Base-by-base conservation (phyloP, 495 filamentous ascomycete species). In the Podospora didyma region DNA sequence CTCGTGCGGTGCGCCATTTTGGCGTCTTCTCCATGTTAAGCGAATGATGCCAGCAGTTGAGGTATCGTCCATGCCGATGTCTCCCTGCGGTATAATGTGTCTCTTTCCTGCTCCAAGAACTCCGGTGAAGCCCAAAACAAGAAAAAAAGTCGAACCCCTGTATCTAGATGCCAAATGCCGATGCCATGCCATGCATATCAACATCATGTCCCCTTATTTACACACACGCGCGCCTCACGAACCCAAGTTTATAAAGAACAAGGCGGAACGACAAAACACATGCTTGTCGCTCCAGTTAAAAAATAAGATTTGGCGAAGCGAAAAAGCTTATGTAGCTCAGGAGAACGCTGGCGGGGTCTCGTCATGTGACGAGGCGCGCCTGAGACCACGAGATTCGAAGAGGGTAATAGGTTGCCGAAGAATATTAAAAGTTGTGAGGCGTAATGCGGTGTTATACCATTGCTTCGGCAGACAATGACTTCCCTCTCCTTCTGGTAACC, bases 161-260 rank as follows among this genome's bases (percentile, higher is more conserved):
- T 67, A 72, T 79, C 75, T 79, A 79, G 70, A 76, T 75, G 75
- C 73, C 70, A 76, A 77, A 71, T 72, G 69, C 73, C 74, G 62
- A 71, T 77, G 74, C 73, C 73, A 68, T 77, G 73, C 75, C 73
- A 75, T 79, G 75, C 74, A 75, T 77, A 73, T 75, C 75, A 75
- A 77, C 73, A 76, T 74, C 70, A 77, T 70, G 68, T 72, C 66
- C 69, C 70, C 70, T 75, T 66, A 75, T 74, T 77, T 68, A 78
- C 73, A 66, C 65, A 66, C 61, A 42, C 60, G 51, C 68, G 48
- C 68, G 60, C 59, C 60, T 49, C 68, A 46, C 44, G 62, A 69
- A 65, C 64, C 67, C 62, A 58, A 61, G 65, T 67, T 66, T 55
- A 51, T 55, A 49, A 58, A 62, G 44, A 66, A 69, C 56, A 60